These are phyloP conservation scores for Neurospora pannonica DNA, from an alignment of 495 filamentous ascomycete species.

Conservation along the genomic window DNA sequence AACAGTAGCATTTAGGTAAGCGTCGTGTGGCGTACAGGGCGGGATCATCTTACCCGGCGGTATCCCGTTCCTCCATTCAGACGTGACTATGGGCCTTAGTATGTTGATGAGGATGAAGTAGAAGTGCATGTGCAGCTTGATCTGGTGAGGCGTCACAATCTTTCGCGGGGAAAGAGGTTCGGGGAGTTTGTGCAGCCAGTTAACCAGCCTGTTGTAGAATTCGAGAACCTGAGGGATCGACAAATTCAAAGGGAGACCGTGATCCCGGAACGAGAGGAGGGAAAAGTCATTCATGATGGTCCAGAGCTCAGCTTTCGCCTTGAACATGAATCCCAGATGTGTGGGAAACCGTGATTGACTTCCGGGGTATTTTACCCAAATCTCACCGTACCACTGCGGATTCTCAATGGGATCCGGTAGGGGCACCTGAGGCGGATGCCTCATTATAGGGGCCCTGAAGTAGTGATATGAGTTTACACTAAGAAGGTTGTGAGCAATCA, in stretches of 20 bases:
- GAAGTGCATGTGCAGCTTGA: constrained; percentile 27
- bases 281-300: constrained; percentile 23
- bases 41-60: neutral
- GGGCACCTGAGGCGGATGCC: constrained; percentile 15
- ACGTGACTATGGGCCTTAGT: constrained; percentile 11
- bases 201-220: constrained; percentile 18
- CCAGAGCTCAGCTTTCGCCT: constrained; percentile 28
- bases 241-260: constrained; percentile 2
- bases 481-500: neutral
- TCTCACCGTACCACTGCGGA: constrained; percentile 29
- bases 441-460: constrained; percentile 15
- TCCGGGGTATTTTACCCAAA: constrained; percentile 26
- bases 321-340: constrained; percentile 18
- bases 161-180: constrained; percentile 23
- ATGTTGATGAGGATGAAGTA: constrained; percentile 15
- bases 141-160: constrained; percentile 27
- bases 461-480: constrained; percentile 23
- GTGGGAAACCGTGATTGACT: constrained; percentile 14
- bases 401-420: constrained; percentile 23
- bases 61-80: constrained; percentile 9
- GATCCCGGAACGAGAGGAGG: constrained; percentile 7
- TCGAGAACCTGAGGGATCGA: constrained; percentile 13
- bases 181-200: constrained; percentile 23
- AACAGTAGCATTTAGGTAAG: constrained; percentile 16
- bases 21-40: constrained; percentile 8